Conservation (phyloP, 2,329 filamentous ascomycete species). For the Drechslera avenae region DNA sequence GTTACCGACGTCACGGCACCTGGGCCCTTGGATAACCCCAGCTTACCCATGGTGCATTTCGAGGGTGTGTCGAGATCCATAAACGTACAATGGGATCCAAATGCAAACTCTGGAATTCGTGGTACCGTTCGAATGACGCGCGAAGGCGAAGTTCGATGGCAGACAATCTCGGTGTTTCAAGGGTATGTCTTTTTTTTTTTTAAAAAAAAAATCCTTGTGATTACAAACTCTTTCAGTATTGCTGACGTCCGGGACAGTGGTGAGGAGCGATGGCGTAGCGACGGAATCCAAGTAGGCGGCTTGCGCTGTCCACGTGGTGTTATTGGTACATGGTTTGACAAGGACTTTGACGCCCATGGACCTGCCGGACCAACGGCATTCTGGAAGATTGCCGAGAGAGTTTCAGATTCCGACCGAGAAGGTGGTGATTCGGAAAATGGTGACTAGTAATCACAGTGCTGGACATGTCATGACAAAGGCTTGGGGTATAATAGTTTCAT, state of each 20-base stretch:
- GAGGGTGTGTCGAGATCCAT: constrained; percentile 65
- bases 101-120: constrained; percentile 68
- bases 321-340: constrained; percentile 79
- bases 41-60: constrained; percentile 71
- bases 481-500: too few species aligned
- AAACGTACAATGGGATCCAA: constrained; percentile 69
- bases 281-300: constrained; percentile 76
- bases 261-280: constrained; percentile 75
- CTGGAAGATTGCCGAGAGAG: constrained; percentile 70
- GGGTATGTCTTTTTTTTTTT: constrained; percentile 50
- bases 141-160: constrained; percentile 77
- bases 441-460: neutral
- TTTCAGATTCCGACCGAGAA: constrained; percentile 9
- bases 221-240: constrained; percentile 8
- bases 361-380: constrained; percentile 77
- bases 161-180: constrained; percentile 67
- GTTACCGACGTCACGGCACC: constrained; percentile 66
- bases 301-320: constrained; percentile 68
- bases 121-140: constrained; percentile 69
- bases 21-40: constrained; percentile 62
- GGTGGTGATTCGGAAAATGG: constrained; percentile 8
- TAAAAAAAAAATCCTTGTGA: neutral
- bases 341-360: constrained; percentile 69
- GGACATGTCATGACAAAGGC: too few species aligned
- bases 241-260: constrained; percentile 53